Evolutionary conservation across 192 early-diverging fungal genomes (phyloP), one percentile per base, ranked within the genome.

Genomic region (Spizellomyces sp.): DNA sequence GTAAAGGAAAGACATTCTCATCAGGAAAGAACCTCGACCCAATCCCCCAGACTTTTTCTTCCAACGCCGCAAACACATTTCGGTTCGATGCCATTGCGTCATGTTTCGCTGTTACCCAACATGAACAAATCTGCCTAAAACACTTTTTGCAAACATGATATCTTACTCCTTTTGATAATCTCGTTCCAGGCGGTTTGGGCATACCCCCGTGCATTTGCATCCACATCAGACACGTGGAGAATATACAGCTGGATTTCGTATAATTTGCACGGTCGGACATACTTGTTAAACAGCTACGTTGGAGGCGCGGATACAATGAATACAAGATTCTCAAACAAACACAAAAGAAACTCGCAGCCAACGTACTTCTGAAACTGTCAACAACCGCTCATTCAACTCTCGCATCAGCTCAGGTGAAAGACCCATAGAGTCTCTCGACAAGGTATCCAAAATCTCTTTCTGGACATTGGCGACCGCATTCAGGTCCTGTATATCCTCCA

Each of bases 1-100:
- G 47, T 36, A 79, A 12, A 17, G 79, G 79, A 68, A 80, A 80
- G 9, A 80, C 77, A 7, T 78, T 66, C 7, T 77, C 77, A 45
- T 79, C 66, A 21, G 64, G 47, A 54, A 44, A 60, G 60, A 80
- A 75, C 47, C 55, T 60, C 21, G 46, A 45, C 9, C 76, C 79
- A 22, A 74, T n/a, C 17, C 75, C 54, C 6, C 45, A 52, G 43
- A 80, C 58, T 63, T 78, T 80, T 48, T 76, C 55, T 4, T 36
- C 12, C 27, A 79, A 62, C 8, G 63, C 64, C 9, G 67, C 66
- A 61, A 79, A 75, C 45, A 60, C 47, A 48, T 67, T 46, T 8
- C 69, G 65, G 41, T 50, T 21, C 15, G 57, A 21, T 17, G 17
- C 55, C 8, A 48, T 10, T 6, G 71, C 71, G n/a, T 75, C 73